phyloP scores from a whole-genome alignment of 306 rosid genomes.

The Dalbergia cultrata region DNA sequence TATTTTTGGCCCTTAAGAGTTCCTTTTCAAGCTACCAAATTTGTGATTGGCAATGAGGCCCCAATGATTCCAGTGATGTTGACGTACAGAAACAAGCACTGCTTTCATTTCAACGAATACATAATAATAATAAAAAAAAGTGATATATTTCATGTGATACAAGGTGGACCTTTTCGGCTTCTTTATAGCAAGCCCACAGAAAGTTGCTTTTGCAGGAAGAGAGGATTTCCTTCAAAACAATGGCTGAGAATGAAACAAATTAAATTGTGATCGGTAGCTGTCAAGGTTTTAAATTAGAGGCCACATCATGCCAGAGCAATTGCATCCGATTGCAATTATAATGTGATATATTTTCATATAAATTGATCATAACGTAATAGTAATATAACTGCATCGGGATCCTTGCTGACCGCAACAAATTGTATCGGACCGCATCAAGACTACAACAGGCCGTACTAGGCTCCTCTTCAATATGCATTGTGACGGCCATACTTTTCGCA shows the following conservation, averaged over 20 bases:
- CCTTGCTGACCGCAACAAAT: no score
- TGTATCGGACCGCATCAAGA: no score
- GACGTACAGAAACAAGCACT: constrained; percentile 28
- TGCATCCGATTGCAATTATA: no score
- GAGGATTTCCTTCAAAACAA: constrained; percentile 43
- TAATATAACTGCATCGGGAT: no score
- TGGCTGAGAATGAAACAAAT: constrained; percentile 45
- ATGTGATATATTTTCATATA: no score
- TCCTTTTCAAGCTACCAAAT: background rate
- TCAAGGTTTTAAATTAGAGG: no score
- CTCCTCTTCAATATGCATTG: no score
- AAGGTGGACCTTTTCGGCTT: constrained; percentile 32
- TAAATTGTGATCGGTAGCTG: background rate
- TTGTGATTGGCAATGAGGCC: constrained; percentile 13
- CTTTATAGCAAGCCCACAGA: constrained; percentile 48
- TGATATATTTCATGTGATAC: constrained; percentile 20
- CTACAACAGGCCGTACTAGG: no score
- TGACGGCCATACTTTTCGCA: no score
- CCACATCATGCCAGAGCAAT: no score
- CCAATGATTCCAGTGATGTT: constrained; percentile 29
- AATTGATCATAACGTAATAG: no score
- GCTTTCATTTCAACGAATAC: background rate
- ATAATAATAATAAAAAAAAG: constrained; percentile 6
- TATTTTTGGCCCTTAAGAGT: no score
- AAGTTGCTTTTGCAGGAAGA: constrained; percentile 35